Evolutionary conservation across 345 rosid genomes (phyloP).

Genomic region (Euphorbia tirucalli): DNA sequence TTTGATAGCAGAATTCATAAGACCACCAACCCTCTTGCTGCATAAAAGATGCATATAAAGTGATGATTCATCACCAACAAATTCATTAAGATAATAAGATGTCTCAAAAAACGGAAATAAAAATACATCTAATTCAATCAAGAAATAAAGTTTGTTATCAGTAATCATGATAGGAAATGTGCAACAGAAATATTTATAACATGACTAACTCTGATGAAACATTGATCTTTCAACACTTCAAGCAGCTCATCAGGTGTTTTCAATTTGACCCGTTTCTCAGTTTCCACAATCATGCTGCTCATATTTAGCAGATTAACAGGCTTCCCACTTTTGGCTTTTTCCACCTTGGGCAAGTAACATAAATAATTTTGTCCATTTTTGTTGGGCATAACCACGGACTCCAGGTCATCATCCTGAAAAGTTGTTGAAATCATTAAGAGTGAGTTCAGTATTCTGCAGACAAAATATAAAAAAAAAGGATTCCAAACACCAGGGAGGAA

Average conservation of each 20-base stretch:
- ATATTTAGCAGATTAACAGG: constrained; percentile 46
- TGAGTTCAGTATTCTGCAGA: constrained; percentile 1
- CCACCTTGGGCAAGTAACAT: constrained; percentile 86
- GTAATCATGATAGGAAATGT: constrained; percentile 2
- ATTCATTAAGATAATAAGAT: neutral
- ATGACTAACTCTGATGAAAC: constrained; percentile 61
- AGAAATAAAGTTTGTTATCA: neutral
- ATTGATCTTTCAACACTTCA: constrained; percentile 54
- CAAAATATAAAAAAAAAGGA: neutral
- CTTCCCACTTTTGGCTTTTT: constrained; percentile 51
- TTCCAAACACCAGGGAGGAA: neutral
- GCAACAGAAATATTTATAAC: neutral
- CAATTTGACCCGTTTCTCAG: constrained; percentile 61
- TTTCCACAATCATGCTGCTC: constrained; percentile 77
- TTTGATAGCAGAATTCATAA: constrained; percentile 81
- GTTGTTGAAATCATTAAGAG: neutral
- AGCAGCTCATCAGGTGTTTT: constrained; percentile 92
- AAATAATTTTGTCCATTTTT: constrained; percentile 56
- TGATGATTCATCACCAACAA: neutral
- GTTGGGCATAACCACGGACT: constrained; percentile 62
- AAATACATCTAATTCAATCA: neutral
- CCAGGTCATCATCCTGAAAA: constrained; percentile 70
- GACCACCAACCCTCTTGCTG: constrained; percentile 99
- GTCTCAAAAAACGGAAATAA: neutral
- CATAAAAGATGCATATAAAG: constrained; percentile 17